Conservation (phyloP, 306 rosid species). For the Cajanus cajan region DNA sequence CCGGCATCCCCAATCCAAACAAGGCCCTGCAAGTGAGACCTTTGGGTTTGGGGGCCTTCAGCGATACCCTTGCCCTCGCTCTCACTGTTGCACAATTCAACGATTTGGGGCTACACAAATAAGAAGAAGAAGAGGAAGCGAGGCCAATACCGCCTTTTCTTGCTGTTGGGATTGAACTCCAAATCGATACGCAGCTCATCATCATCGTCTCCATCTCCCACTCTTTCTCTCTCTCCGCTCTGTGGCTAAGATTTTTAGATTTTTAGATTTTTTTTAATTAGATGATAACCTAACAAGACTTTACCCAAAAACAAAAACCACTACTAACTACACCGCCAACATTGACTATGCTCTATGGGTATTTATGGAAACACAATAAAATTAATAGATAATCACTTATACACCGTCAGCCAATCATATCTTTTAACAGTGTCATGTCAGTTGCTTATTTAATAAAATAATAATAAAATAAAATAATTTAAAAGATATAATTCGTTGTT, state of each 20-base stretch:
- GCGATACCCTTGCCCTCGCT: background rate
- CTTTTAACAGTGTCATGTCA: no score
- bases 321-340: background rate
- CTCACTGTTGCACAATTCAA: background rate
- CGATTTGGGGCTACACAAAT: background rate
- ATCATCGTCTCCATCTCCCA: slow-evolving; percentile 28
- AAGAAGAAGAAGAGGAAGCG: background rate
- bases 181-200: slow-evolving; percentile 10
- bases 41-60: slow-evolving; percentile 28
- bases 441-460: no score
- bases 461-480: no score
- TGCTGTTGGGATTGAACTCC: background rate
- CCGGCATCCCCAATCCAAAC: slow-evolving; percentile 94
- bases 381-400: no score
- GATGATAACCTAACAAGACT: background rate
- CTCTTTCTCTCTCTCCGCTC: background rate
- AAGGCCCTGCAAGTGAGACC: slow-evolving; percentile 73
- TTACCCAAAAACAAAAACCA: background rate
- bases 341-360: no score
- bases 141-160: background rate
- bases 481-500: no score
- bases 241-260: slow-evolving; percentile 16
- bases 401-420: no score
- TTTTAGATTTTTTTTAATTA: background rate
- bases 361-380: no score